Base-by-base conservation (phyloP, 2,329 filamentous ascomycete species). In the Fusarium sp. region DNA sequence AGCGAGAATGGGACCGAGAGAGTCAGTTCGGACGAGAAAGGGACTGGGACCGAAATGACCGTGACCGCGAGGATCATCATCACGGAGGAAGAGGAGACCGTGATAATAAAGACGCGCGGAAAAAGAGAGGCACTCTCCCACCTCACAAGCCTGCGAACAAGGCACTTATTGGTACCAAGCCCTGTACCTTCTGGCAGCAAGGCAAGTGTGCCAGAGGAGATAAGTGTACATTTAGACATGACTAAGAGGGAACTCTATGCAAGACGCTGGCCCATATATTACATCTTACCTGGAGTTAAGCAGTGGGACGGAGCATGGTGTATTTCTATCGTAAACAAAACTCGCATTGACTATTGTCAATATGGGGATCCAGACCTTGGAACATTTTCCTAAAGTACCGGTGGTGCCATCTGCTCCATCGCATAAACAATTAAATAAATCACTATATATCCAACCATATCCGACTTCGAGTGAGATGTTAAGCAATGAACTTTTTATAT, bases 201-300 rank as follows among this genome's bases (percentile, higher is more conserved):
- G 90, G 90, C 15, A 89, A 89, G 74, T 93, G 91, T 78, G 87
- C 87, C 8, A 90, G 92, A 75, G 91, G 91, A 22, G 89, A 90
- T 35, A 88, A 89, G 72, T 93, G 91, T 80, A 92, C 90, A 3
- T 93, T 90, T 77, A 84, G 90, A 56, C 91, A 93, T 74, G 89
- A 92, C 49, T 80, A 57, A 65, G 48, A 57, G 56, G 22, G 49
- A 56, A 20, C 48, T 54, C 51, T 56, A 19, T 37, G 5, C 15
- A 19, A 52, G 46, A 43, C n/a, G 22, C 53, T 58, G 50, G 44
- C 39, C 40, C 51, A 43, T 44, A 49, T 63, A 51, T 64, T 51
- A 30, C 58, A 48, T 47, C 30, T 63, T 48, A 56, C 26, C 35
- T 32, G 67, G 55, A 59, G 52, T 65, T 55, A 39, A 60, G 54